These are phyloP conservation scores for Nannochloropsis salina DNA, from an alignment of 108 stramenopile species.

Conservation along the genomic window DNA sequence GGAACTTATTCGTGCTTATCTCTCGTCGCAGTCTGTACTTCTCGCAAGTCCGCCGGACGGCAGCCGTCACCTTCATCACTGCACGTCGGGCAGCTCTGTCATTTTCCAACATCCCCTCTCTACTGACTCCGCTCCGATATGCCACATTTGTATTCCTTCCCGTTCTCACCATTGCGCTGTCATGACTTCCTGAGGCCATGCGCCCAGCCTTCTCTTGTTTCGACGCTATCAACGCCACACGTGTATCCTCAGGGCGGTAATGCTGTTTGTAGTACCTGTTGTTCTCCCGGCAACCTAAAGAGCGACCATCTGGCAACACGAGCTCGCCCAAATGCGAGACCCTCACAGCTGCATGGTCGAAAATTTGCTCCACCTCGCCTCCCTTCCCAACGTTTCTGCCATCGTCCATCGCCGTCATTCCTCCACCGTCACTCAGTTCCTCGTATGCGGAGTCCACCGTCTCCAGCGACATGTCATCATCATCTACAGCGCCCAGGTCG, in stretches of 20 bases:
- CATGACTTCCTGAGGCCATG: slow-evolving; percentile 38
- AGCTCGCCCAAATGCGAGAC: slow-evolving; percentile 47
- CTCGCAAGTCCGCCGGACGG: background rate
- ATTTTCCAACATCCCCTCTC: background rate
- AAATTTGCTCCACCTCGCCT: slow-evolving; percentile 25
- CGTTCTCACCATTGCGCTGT: background rate
- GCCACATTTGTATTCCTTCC: background rate
- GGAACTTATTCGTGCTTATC: background rate
- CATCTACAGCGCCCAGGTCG: background rate
- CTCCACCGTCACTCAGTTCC: slow-evolving; percentile 53
- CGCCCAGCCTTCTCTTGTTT: slow-evolving; percentile 28
- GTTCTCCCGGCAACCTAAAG: slow-evolving; percentile 49
- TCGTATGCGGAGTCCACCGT: slow-evolving; percentile 22
- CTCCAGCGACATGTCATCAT: background rate
- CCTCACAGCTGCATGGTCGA: slow-evolving; percentile 18
- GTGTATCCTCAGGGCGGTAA: slow-evolving; percentile 17
- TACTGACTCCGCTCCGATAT: background rate
- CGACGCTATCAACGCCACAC: slow-evolving; percentile 21
- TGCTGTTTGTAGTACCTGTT: slow-evolving; percentile 53
- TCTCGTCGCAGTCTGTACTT: background rate
- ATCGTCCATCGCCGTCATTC: slow-evolving; percentile 53
- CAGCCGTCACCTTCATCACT: background rate
- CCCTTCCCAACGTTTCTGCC: slow-evolving; percentile 51
- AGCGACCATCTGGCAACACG: slow-evolving; percentile 43
- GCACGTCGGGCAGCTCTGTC: background rate